These are phyloP conservation scores for Populus simonii DNA, from an alignment of 345 rosid species.

Conservation along the genomic window DNA sequence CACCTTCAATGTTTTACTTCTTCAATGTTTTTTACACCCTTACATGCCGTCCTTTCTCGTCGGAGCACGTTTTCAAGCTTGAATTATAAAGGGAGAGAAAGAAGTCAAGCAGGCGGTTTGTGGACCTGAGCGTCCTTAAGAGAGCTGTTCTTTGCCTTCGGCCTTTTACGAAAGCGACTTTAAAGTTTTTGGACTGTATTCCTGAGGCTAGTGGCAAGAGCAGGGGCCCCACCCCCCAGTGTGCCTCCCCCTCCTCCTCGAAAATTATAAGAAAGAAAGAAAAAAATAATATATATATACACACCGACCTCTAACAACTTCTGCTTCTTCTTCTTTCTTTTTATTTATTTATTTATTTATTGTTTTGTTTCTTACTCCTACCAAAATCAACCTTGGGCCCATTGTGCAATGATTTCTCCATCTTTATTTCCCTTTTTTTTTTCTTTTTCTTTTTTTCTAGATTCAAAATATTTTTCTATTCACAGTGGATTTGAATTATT, in stretches of 20 bases:
- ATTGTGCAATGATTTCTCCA: constrained; percentile 19
- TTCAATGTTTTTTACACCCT: too few relatives aligned
- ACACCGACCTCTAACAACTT: constrained; percentile 27
- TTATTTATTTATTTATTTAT: constrained; percentile 6
- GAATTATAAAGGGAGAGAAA: neutral
- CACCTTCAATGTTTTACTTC: too few relatives aligned
- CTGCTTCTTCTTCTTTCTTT: neutral
- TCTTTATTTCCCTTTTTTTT: neutral
- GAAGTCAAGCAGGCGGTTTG: constrained; percentile 28
- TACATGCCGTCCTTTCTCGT: too few relatives aligned
- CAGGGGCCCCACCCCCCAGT: constrained; percentile 10
- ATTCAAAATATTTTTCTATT: neutral
- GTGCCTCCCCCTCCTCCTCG: neutral
- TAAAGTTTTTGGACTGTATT: constrained; percentile 29
- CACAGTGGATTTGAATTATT: neutral
- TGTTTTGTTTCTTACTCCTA: neutral
- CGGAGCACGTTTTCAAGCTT: neutral
- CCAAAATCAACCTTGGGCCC: constrained; percentile 22
- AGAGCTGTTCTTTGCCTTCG: neutral
- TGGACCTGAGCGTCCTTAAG: constrained; percentile 12
- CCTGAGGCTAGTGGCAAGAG: neutral
- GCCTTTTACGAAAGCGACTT: constrained; percentile 31
- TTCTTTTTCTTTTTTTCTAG: too few relatives aligned
- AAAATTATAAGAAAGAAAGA: neutral
- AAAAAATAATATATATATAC: neutral